These are phyloP conservation scores for Yamadazyma oceani DNA, from an alignment of 1,139 yeast species.

Conservation along the genomic window DNA sequence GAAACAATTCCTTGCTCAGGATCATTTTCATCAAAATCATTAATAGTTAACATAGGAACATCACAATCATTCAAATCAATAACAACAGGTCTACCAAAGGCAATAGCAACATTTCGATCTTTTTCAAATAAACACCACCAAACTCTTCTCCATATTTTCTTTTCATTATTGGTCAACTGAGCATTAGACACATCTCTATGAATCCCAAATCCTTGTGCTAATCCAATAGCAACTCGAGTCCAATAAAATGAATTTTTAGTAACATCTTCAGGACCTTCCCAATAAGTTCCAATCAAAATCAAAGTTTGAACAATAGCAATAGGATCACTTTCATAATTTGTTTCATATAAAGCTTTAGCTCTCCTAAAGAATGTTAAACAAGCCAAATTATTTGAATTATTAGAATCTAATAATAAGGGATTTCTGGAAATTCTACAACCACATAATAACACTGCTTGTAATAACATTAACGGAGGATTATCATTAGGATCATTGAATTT, in stretches of 20 bases:
- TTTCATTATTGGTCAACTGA: constrained; percentile 40
- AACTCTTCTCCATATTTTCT: constrained; percentile 63
- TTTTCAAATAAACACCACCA: constrained; percentile 83
- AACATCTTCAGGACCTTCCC: constrained; percentile 81
- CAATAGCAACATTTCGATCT: constrained; percentile 71
- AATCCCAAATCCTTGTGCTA: constrained; percentile 80
- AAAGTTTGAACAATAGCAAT: constrained; percentile 65
- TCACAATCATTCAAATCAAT: constrained; percentile 77
- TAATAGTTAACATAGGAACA: constrained; percentile 67
- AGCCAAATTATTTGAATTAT: constrained; percentile 58
- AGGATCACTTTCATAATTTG: constrained; percentile 72
- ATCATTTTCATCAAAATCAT: constrained; percentile 64
- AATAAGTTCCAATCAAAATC: constrained; percentile 64
- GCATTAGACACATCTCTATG: constrained; percentile 53
- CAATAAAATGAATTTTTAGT: constrained; percentile 75
- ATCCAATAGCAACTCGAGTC: constrained; percentile 70
- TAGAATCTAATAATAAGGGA: constrained; percentile 55
- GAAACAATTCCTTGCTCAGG: constrained; percentile 42
- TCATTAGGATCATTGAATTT: constrained; percentile 56
- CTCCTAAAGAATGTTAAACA: constrained; percentile 70
- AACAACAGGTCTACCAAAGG: constrained; percentile 72
- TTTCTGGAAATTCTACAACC: constrained; percentile 66
- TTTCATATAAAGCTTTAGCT: constrained; percentile 75
- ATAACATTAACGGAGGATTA: constrained; percentile 65
- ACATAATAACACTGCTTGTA: constrained; percentile 69